A percentile compares a stretch with the other conserved stretches of the same genome.
These are phyloP conservation scores for Sonneratia alba DNA, from an alignment of 345 rosid genomes.

Conservation along the genomic window DNA sequence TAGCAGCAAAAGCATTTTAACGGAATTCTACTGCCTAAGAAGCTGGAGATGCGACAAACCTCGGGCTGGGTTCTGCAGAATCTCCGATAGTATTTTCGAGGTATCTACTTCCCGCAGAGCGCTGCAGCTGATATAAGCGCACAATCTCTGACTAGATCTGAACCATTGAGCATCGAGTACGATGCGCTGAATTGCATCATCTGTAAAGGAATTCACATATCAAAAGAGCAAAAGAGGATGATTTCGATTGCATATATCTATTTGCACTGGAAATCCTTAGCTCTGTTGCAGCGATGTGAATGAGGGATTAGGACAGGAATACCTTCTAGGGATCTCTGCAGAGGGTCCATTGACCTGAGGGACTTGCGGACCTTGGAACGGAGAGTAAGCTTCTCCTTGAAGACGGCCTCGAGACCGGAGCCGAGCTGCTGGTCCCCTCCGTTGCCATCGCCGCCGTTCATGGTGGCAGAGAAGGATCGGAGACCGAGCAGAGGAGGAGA, in stretches of 20 bases:
- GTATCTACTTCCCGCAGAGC: conserved; percentile 83
- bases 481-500: neutral
- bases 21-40: neutral
- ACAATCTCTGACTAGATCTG: conserved; percentile 56
- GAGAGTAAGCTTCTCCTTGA: conserved; percentile 53
- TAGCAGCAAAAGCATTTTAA: neutral
- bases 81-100: conserved; percentile 38
- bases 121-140: conserved; percentile 84
- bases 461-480: conserved; percentile 9
- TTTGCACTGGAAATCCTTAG: neutral
- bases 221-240: neutral
- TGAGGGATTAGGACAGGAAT: neutral
- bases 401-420: conserved; percentile 36
- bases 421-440: conserved; percentile 8
- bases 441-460: conserved; percentile 10
- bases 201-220: conserved; percentile 20
- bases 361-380: conserved; percentile 61
- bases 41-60: conserved; percentile 11
- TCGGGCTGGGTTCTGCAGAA: conserved; percentile 35
- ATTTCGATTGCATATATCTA: neutral
- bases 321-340: conserved; percentile 70
- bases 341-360: conserved; percentile 73
- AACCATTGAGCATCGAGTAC: conserved; percentile 82
- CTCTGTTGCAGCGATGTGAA: neutral
- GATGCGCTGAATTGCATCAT: conserved; percentile 54